phyloP scores from a whole-genome alignment of 1,139 yeast species.

The Suhomyces ambrosiae region DNA sequence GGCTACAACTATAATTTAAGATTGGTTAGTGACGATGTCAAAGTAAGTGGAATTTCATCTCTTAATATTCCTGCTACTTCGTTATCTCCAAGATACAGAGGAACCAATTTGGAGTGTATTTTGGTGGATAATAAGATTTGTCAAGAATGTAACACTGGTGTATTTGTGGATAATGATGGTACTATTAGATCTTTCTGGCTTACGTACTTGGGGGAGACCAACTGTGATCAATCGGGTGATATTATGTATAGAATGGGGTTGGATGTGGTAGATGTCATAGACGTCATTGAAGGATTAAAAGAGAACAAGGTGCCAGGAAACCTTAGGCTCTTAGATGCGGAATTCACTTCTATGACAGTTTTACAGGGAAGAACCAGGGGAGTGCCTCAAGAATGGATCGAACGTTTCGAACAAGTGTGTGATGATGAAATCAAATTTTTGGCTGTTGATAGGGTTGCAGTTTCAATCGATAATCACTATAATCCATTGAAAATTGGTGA shows the following conservation, averaged over 20 bases:
- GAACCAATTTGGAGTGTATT: slow-evolving; percentile 78
- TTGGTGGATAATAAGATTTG: slow-evolving; percentile 73
- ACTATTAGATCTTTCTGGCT: slow-evolving; percentile 83
- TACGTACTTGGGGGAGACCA: slow-evolving; percentile 72
- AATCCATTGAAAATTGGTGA: slow-evolving; percentile 61
- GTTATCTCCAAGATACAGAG: slow-evolving; percentile 78
- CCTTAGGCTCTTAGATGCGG: slow-evolving; percentile 74
- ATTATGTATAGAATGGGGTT: slow-evolving; percentile 77
- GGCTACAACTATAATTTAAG: slow-evolving; percentile 78
- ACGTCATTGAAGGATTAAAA: slow-evolving; percentile 58
- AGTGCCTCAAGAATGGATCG: slow-evolving; percentile 82
- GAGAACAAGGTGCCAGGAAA: slow-evolving; percentile 55
- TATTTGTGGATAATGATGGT: slow-evolving; percentile 77
- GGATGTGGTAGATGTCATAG: slow-evolving; percentile 65
- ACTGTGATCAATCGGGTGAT: slow-evolving; percentile 50
- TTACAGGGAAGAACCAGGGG: slow-evolving; percentile 83
- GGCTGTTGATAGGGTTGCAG: slow-evolving; percentile 68
- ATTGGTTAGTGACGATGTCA: slow-evolving; percentile 73
- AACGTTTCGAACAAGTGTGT: slow-evolving; percentile 58
- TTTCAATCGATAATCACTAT: slow-evolving; percentile 27
- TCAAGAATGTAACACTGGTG: slow-evolving; percentile 78
- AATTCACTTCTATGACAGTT: slow-evolving; percentile 67
- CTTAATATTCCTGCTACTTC: slow-evolving; percentile 72
- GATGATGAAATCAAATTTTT: slow-evolving; percentile 72
- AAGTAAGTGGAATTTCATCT: slow-evolving; percentile 74